Base-by-base conservation (phyloP, 495 filamentous ascomycete species). In the Sphaerosporella brunnea region DNA sequence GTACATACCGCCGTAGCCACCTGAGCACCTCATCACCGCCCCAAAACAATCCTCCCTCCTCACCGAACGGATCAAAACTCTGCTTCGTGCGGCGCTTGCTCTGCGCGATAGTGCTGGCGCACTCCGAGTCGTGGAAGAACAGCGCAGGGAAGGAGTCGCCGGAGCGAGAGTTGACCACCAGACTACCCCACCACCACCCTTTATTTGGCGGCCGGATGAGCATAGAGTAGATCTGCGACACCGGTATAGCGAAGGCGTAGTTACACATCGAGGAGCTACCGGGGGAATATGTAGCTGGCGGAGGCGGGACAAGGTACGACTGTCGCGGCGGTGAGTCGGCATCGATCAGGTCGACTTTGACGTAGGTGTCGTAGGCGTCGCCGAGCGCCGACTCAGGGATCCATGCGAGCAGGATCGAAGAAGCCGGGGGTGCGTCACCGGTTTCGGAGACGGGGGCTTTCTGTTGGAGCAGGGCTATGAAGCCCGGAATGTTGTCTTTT, bases 51-150 rank as follows among this genome's bases (percentile, higher is more conserved):
- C 77, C 73, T 0, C 87, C 85, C 40, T 74, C 73, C 45, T 84
- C 82, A 10, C 77, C 75, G 55, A 94, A 96, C 0, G 90, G 92
- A 55, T 94, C 85, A 54, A 97, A 95, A 35, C 64, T 80, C 18
- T 94, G 83, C 51, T 74, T 72, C 0, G 82, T 77, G 25, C 80
- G 67, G 60, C 78, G 82, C 71, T 86, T 92, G 65, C 87, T 84
- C 65, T 95, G 88, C 41, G 92, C 63, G 30, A 96, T 93, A 4
- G 90, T 97, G 36, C 79, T 86, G 63, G 93, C 82, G 63, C 90
- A 97, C 69, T 97, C 92, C 45, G 73, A 81, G 55, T 97, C 90
- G 53, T 97, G 90, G 64, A 97, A 97, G 64, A 97, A 97, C 3
- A 97, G 68, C 8, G 92, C 84, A 0, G 90, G 90, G 56, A 95